Evolutionary conservation across 2,329 filamentous ascomycete species (phyloP), one percentile per base, ranked within the genome.

Genomic region (Ustilaginoidea virens): DNA sequence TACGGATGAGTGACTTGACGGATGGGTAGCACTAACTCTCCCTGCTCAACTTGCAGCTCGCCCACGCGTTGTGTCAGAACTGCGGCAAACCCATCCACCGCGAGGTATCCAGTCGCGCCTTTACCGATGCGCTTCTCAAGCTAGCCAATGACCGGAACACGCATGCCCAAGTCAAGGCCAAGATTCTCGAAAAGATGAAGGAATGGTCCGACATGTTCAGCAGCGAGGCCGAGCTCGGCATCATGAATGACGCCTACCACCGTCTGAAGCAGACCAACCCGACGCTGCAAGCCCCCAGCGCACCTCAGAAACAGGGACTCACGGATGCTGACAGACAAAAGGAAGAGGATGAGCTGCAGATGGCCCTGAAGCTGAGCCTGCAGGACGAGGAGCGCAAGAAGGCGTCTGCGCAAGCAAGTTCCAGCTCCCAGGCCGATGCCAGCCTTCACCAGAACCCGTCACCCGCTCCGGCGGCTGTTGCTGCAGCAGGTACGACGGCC

Each of bases 141-240:
- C 69, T 98, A 34, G 86, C 90, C 39, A 82, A 77, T 58, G 90
- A 98, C 55, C 72, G 86, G 57, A 98, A 92, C 52, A 94, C 87
- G 29, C 90, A 96, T 53, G 78, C 80, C 49, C 83, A 93, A 53
- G 90, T 98, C 49, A 96, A 96, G 58, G 74, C 82, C 39, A 96
- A 94, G 68, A 93, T 98, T 39, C 58, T 96, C 34, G 87, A 96
- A 62, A 75, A 86, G 41, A 96, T 96, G 83, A 77, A 80, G 51
- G 82, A 87, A 39, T 98, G 90, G 90, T 75, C 80, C 33, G 81
- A 90, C 45, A 92, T 94, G 81, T 96, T 96, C 51, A 70, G 72
- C 44, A 75, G 69, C 35, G 83, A 94, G 48, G 71, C 85, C 8
- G 87, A 94, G 49, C 69, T 98, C 35, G 90, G 90, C 12, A 92